Evolutionary conservation across 345 rosid genomes (phyloP).

Genomic region (Cardamine resedifolia): DNA sequence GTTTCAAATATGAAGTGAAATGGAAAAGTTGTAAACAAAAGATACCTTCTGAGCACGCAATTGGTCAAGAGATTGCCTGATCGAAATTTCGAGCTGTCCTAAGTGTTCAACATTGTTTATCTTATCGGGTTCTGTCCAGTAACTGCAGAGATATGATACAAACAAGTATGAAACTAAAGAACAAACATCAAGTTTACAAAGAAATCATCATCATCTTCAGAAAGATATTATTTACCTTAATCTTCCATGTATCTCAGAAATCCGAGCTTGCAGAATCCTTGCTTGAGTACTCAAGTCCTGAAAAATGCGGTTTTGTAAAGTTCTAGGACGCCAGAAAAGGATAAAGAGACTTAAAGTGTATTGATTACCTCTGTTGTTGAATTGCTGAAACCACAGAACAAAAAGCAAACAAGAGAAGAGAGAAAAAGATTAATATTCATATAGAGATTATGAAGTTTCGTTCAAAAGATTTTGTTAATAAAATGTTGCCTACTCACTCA

Average conservation of each 20-base stretch:
- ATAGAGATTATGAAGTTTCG: not conserved
- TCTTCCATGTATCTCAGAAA: slow-evolving; percentile 65
- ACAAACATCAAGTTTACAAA: not conserved
- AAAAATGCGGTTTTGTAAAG: slow-evolving; percentile 19
- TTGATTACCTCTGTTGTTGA: slow-evolving; percentile 70
- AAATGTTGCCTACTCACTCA: slow-evolving; percentile 39
- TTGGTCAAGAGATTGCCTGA: slow-evolving; percentile 57
- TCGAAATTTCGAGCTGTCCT: slow-evolving; percentile 60
- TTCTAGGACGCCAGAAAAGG: not conserved
- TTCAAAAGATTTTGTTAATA: not conserved
- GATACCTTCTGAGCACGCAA: slow-evolving; percentile 58
- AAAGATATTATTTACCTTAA: slow-evolving; percentile 55
- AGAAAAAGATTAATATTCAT: not conserved
- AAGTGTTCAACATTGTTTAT: slow-evolving; percentile 56
- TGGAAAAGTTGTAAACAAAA: not conserved
- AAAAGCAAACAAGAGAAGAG: slow-evolving; percentile 34
- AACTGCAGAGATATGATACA: slow-evolving; percentile 41
- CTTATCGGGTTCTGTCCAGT: slow-evolving; percentile 62
- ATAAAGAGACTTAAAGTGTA: not conserved
- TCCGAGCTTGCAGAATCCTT: slow-evolving; percentile 54
- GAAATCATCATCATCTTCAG: slow-evolving; percentile 10
- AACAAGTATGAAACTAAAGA: not conserved
- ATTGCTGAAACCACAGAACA: slow-evolving; percentile 51
- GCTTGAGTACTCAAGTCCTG: slow-evolving; percentile 66
- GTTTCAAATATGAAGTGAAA: not conserved